Base-by-base conservation (phyloP, 2,329 filamentous ascomycete genomes). In the Cladophialophora chaetospira region DNA sequence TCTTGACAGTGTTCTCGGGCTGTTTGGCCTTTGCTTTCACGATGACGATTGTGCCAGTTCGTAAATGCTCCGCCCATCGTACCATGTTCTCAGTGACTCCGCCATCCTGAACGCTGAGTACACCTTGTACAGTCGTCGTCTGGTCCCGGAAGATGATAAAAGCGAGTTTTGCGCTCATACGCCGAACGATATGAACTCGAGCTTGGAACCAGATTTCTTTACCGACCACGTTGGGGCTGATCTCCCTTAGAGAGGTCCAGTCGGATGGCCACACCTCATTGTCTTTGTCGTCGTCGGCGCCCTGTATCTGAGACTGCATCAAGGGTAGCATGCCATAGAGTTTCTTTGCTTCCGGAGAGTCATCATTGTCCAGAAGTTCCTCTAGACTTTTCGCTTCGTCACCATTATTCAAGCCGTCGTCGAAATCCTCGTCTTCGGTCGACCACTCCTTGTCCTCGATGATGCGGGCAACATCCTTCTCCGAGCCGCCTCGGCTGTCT, bases 91-190 rank as follows among this genome's bases (percentile, higher is more conserved):
- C 81, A 1, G 85, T 83, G 5, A 88, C 78, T 26, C 75, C 76
- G 5, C 81, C 79, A 68, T 83, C 77, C 68, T 80, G 77, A 50
- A 68, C 68, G 10, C 79, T 73, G 26, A 93, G 75, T 2, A 93
- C 86, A 56, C 88, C 88, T 71, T 93, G 89, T 29, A 93, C 81
- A 11, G 88, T 89, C 63, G 83, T 80, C 10, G 84, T 85, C 73
- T 89, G 85, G 71, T 93, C 88, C 50, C 89, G 84, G 66, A 93
- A 84, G 54, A 91, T 79, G 40, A 93, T 76, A 70, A 93, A 93
- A 67, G 88, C 87, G 19, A 93, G 79, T 60, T 86, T 84, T 65
- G 87, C 82, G 70, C 88, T 90, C 71, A 63, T 63, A n/a, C 53
- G 51, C n/a, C 60, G 47, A 11, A 63, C 55, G 52, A 88, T 87